phyloP scores from a whole-genome alignment of 257 asterid genomes.

The Ophiorrhiza pumila region DNA sequence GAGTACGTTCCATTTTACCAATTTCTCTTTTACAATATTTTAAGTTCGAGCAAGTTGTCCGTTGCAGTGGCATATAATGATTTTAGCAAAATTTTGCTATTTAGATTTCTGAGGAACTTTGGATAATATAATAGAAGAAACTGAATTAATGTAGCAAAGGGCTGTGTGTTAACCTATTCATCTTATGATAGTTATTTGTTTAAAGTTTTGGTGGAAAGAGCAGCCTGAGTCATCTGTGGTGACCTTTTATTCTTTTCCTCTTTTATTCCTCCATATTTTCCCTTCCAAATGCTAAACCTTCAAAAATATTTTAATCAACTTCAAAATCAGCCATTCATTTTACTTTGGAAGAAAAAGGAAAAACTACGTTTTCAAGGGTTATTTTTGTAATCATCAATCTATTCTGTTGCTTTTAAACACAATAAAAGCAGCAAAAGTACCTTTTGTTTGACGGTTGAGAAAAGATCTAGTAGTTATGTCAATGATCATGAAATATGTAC shows the following conservation, averaged over 20 bases:
- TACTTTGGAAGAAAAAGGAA: background rate
- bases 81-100: background rate
- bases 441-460: background rate
- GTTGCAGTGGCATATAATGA: background rate
- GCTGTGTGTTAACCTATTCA: too few relatives aligned
- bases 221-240: too few relatives aligned
- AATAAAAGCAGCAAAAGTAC: background rate
- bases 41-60: background rate
- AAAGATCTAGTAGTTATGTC: too few relatives aligned
- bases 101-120: background rate
- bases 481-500: too few relatives aligned
- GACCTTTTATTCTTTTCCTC: too few relatives aligned
- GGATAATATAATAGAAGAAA: background rate
- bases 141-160: too few relatives aligned
- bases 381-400: background rate
- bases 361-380: background rate
- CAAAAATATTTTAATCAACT: background rate
- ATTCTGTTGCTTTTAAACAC: background rate
- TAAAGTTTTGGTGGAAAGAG: too few relatives aligned
- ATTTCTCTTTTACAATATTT: background rate
- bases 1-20: conserved; percentile 32
- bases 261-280: too few relatives aligned
- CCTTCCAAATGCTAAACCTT: too few relatives aligned
- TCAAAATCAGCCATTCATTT: background rate
- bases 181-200: too few relatives aligned